Base-by-base conservation (phyloP, 1,139 yeast species). In the Sugiyamaella grinbergsii region DNA sequence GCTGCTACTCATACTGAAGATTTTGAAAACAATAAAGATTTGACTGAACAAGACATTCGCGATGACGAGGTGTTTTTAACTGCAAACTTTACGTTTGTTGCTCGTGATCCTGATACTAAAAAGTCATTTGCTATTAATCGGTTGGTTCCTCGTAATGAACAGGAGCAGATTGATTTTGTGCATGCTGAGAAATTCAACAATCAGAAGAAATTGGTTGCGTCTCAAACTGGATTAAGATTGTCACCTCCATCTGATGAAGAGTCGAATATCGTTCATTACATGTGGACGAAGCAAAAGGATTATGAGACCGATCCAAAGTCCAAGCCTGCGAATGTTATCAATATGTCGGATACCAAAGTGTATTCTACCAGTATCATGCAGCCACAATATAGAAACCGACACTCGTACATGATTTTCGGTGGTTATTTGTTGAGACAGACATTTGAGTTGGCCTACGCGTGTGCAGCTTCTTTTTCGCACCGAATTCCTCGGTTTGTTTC, bases 11-110 rank as follows among this genome's bases (percentile, higher is more conserved):
- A 83, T 55, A 82, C 80, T 49, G 79, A 76, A 32, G 73, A 74
- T 41, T 75, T 79, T 37, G 61, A 56, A 22, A 52, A 59, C 7
- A 57, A 58, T 11, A 56, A 56, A 18, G 57, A 57, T n/a, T 52
- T 66, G 59, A 60, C 71, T 55, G 72, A 74, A 57, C 61, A 67
- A 50, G 71, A 73, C 61, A 66, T 74, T 45, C 68, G 68, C 7
- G 77, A 77, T 44, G 75, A 72, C 50, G 80, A 79, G 53, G 77
- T 79, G 32, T 85, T 90, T 67, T 71, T 90, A 61, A 82, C 90
- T 29, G 96, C 97, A 11, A 87, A 87, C 64, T 91, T 91, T 74
- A 91, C 98, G 0, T 90, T 91, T 71, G 98, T 90, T 33, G 97
- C 97, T 15, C 79, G 97, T 67, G 87, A 91, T 67, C 97, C 97